Evolutionary conservation across 495 filamentous ascomycete genomes (phyloP).

Genomic region (Trichoderma asperelloides): DNA sequence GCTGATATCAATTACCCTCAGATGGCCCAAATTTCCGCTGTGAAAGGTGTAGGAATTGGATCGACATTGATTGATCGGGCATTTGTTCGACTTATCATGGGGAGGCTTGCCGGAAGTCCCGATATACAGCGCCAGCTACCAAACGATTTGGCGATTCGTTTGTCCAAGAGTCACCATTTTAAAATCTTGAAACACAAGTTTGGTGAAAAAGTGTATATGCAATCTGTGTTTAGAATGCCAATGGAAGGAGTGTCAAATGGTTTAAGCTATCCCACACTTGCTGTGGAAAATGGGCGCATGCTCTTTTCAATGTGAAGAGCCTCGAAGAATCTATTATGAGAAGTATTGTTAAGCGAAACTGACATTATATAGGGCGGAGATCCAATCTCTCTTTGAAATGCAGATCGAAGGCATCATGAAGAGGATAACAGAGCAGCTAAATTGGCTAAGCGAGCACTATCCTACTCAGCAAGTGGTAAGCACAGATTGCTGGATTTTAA

Average conservation of each 20-base stretch:
- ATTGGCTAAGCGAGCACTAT: conserved; percentile 36
- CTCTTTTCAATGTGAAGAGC: conserved; percentile 19
- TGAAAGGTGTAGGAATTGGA: conserved; percentile 30
- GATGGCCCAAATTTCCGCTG: conserved; percentile 26
- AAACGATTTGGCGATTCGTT: conserved; percentile 18
- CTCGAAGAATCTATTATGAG: too few species aligned
- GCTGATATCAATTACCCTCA: conserved; percentile 20
- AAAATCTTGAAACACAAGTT: conserved; percentile 32
- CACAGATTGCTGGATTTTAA: not conserved
- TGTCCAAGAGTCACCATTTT: conserved; percentile 25
- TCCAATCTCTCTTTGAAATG: conserved; percentile 45
- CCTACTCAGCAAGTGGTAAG: conserved; percentile 40
- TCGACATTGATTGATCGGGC: conserved; percentile 28
- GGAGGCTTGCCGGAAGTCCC: conserved; percentile 19
- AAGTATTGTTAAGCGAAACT: too few species aligned
- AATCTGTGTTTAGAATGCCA: conserved; percentile 22
- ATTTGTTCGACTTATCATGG: conserved; percentile 23
- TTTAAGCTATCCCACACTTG: conserved; percentile 27
- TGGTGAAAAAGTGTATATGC: conserved; percentile 28
- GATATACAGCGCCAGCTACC: conserved; percentile 20
- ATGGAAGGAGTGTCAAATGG: conserved; percentile 27
- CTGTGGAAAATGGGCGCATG: conserved; percentile 32
- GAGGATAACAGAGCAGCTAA: conserved; percentile 46
- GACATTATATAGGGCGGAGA: conserved; percentile 28
- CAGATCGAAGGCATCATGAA: conserved; percentile 45